Evolutionary conservation across 805 yeast species (phyloP).

Genomic region (Lachancea kluyveri): DNA sequence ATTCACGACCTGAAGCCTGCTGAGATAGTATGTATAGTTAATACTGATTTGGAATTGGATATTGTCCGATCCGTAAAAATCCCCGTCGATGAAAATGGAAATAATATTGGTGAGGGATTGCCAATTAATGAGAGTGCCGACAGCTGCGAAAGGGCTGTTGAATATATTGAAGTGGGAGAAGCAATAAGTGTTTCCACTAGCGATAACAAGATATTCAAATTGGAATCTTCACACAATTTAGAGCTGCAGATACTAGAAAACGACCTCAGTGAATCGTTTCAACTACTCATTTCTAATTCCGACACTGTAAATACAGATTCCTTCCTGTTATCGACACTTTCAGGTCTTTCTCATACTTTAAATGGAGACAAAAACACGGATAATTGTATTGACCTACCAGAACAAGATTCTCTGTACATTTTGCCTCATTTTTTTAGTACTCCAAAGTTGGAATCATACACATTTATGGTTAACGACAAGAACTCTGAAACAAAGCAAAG

Average conservation of each 20-base stretch:
- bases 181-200: background rate
- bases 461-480: background rate
- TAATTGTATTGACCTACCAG: background rate
- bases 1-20: conserved; percentile 38
- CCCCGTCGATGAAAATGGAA: conserved; percentile 1
- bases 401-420: background rate
- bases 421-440: background rate
- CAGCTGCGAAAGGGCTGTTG: background rate
- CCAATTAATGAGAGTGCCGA: background rate
- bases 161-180: background rate
- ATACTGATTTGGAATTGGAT: conserved; percentile 46
- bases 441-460: background rate
- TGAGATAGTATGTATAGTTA: conserved; percentile 44
- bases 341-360: background rate
- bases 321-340: background rate
- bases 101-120: background rate
- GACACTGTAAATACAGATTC: conserved; percentile 3
- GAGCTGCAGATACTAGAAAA: conserved; percentile 1
- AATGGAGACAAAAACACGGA: background rate
- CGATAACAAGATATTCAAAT: background rate
- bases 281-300: conserved; percentile 1
- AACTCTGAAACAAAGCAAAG: background rate
- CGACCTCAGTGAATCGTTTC: conserved; percentile 3
- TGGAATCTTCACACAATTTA: background rate
- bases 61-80: conserved; percentile 37